Evolutionary conservation across 352 stramenopile species (phyloP), one percentile per base, ranked within the genome.

Genomic region (Phytophthora citrophthora): DNA sequence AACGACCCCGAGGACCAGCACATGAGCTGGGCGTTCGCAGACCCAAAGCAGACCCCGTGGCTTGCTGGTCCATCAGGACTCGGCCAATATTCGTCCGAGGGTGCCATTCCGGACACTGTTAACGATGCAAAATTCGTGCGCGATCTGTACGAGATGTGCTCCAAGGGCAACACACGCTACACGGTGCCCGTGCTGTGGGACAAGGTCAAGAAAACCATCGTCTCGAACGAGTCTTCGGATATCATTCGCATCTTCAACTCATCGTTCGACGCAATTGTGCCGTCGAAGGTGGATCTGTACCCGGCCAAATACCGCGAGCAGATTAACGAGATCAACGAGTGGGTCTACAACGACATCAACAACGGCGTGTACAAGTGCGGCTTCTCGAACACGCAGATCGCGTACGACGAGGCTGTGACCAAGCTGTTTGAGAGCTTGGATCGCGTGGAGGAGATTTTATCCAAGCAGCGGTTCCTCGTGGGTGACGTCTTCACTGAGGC

Each of bases 201-300:
- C 84, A 90, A 91, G 68, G 77, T 90, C 68, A 86, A 79, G 61
- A 85, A 93, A 54, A 90, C 78, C 23, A 98, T 98, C 69, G 91
- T 98, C 20, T 97, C 87, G 54, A 98, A 98, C 77, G 95, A 98
- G 68, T 97, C 88, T 43, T 83, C 87, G 48, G 92, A 98, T 49
- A 98, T 98, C 56, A 90, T 98, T 64, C 83, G 91, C 61, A 96
- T 98, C 72, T 84, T 98, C 24, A 93, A 93, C 72, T 81, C 60
- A 45, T 86, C 80, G 23, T 96, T 96, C 50, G 77, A 96, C 49
- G 61, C 74, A 24, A 72, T 90, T 41, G 80, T 92, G 51, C 69
- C 88, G 49, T 86, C 76, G 39, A 83, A 76, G 57, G 75, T 89
- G 41, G 79, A 95, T 44, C 72, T 97, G 48, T 97, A 95, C 72